Conservation (phyloP, 805 yeast species). For the Saccharomycopsis fibuligera region DNA sequence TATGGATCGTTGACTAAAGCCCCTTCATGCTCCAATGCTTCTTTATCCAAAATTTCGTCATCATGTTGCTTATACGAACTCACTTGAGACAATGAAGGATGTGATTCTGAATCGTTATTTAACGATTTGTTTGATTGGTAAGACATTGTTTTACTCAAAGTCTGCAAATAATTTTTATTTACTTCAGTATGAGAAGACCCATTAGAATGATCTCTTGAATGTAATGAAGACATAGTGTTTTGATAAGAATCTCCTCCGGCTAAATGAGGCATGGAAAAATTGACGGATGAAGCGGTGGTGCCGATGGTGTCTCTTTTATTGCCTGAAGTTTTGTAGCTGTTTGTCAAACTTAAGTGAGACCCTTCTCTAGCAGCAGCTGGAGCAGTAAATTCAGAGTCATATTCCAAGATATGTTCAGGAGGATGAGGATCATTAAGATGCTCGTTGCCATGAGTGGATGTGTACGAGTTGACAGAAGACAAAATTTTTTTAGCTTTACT, state of each 20-base stretch:
- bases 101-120: background rate
- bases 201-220: slow-evolving; percentile 9
- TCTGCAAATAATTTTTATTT: slow-evolving; percentile 16
- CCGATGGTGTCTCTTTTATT: slow-evolving; percentile 20
- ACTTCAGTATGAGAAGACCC: slow-evolving; percentile 9
- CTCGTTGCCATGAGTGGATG: slow-evolving; percentile 11
- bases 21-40: slow-evolving; percentile 48
- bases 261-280: slow-evolving; percentile 47
- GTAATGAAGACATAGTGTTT: slow-evolving; percentile 38
- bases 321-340: slow-evolving; percentile 8
- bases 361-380: slow-evolving; percentile 44
- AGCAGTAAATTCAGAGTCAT: slow-evolving; percentile 34
- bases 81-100: slow-evolving; percentile 4
- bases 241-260: slow-evolving; percentile 78
- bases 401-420: slow-evolving; percentile 33
- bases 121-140: slow-evolving; percentile 14
- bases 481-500: slow-evolving; percentile 3
- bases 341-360: slow-evolving; percentile 17
- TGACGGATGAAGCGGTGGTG: slow-evolving; percentile 21
- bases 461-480: slow-evolving; percentile 9
- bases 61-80: slow-evolving; percentile 21
- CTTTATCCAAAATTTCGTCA: slow-evolving; percentile 26
- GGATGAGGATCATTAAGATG: slow-evolving; percentile 19
- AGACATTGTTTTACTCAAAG: slow-evolving; percentile 18
- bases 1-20: slow-evolving; percentile 40